phyloP scores from a whole-genome alignment of 2,329 filamentous ascomycete species.

The Ceratocystis ficicola region DNA sequence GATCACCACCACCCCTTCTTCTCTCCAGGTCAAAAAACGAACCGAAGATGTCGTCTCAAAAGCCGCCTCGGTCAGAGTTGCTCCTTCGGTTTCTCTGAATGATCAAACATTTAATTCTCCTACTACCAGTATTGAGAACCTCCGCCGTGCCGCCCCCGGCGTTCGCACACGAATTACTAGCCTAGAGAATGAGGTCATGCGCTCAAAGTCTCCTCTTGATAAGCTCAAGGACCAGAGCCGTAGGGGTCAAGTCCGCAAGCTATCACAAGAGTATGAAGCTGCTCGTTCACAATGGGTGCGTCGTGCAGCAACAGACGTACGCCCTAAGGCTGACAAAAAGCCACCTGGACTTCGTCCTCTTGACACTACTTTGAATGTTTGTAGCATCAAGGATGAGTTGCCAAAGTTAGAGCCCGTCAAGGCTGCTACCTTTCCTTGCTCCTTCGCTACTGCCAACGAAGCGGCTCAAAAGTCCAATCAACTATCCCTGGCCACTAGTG shows the following conservation, averaged over 20 bases:
- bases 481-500: conserved; percentile 5
- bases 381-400: conserved; percentile 4
- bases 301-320: conserved; percentile 11
- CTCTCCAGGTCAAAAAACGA: conserved; percentile 7
- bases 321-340: conserved; percentile 15
- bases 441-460: neutral
- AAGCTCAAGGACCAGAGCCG: conserved; percentile 22
- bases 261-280: conserved; percentile 21
- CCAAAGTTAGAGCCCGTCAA: neutral
- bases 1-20: neutral
- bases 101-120: conserved; percentile 18
- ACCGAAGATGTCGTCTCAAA: neutral
- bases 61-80: neutral
- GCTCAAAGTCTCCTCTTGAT: conserved; percentile 22
- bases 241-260: conserved; percentile 14
- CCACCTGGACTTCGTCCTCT: conserved; percentile 17
- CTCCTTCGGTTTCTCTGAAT: conserved; percentile 5
- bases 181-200: conserved; percentile 21
- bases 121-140: conserved; percentile 19
- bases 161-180: conserved; percentile 21
- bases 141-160: conserved; percentile 21
- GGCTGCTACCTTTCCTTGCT: conserved; percentile 3
- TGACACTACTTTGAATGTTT: conserved; percentile 15
- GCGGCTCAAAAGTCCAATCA: neutral
- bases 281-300: conserved; percentile 21